phyloP scores from a whole-genome alignment of 805 yeast species.

The Candida nonsorbophila region DNA sequence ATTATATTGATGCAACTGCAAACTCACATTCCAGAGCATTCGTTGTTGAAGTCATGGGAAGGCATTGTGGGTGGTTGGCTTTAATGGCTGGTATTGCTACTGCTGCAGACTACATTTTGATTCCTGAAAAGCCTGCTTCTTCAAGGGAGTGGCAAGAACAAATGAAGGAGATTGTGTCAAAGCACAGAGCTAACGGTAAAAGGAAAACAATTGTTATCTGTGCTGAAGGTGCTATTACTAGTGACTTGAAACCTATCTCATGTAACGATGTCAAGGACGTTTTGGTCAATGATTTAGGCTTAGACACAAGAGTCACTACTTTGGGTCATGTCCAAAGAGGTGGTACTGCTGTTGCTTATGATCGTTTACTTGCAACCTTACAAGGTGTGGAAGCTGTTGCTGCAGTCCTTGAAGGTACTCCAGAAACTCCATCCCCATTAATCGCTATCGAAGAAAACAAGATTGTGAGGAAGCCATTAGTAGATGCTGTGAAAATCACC shows the following conservation, averaged over 20 bases:
- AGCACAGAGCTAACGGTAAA: constrained; percentile 84
- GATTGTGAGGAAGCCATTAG: constrained; percentile 75
- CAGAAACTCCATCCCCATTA: constrained; percentile 90
- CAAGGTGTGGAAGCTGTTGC: constrained; percentile 98
- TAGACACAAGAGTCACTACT: constrained; percentile 92
- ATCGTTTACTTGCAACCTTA: constrained; percentile 83
- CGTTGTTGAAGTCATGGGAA: constrained; percentile 97
- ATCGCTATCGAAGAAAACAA: constrained; percentile 87
- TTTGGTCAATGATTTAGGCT: constrained; percentile 66
- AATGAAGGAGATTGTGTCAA: constrained; percentile 64
- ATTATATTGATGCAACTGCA: constrained; percentile 96
- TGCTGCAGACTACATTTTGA: constrained; percentile 89
- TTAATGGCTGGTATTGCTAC: constrained; percentile 97
- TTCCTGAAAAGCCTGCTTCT: constrained; percentile 89
- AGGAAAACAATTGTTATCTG: constrained; percentile 94
- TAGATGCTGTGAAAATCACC: constrained; percentile 86
- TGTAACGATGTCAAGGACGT: constrained; percentile 78
- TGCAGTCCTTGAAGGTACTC: constrained; percentile 84
- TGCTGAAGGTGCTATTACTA: constrained; percentile 95
- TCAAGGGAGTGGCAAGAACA: constrained; percentile 74
- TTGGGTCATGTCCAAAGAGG: constrained; percentile 98
- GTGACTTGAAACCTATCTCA: constrained; percentile 73
- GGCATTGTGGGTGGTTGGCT: constrained; percentile 99
- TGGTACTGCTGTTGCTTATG: constrained; percentile 96
- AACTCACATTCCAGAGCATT: constrained; percentile 96